These are phyloP conservation scores for Aleurites moluccanus DNA, from an alignment of 441 rosid species.

Conservation along the genomic window DNA sequence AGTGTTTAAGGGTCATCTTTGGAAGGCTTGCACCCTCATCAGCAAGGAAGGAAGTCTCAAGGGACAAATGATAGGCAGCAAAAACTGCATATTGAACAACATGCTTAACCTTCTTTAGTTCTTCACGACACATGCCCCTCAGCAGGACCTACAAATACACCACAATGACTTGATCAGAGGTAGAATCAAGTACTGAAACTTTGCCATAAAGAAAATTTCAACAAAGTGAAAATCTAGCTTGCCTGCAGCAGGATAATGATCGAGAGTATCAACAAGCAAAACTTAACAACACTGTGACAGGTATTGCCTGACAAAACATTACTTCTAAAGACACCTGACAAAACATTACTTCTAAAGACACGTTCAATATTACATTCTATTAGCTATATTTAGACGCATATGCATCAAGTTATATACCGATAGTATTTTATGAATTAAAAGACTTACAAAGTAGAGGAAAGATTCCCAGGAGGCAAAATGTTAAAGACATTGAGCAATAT, in stretches of 20 bases:
- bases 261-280: background rate
- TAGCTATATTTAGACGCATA: background rate
- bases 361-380: background rate
- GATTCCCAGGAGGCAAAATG: background rate
- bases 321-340: no score
- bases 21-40: constrained; percentile 99
- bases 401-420: no score
- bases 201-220: background rate
- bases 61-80: constrained; percentile 95
- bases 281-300: background rate
- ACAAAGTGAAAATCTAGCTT: background rate
- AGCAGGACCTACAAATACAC: constrained; percentile 61
- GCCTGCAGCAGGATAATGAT: background rate
- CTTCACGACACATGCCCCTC: constrained; percentile 69
- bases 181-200: constrained; percentile 5
- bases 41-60: constrained; percentile 95
- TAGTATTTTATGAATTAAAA: background rate
- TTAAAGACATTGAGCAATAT: background rate
- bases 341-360: no score
- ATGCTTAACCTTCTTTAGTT: constrained; percentile 82
- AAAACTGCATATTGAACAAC: constrained; percentile 86
- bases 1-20: constrained; percentile 44
- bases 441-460: background rate
- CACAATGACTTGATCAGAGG: constrained; percentile 23
- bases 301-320: background rate